These are phyloP conservation scores for Leccinum barrowsii DNA, from an alignment of 768 basidiomycete species.

Conservation along the genomic window DNA sequence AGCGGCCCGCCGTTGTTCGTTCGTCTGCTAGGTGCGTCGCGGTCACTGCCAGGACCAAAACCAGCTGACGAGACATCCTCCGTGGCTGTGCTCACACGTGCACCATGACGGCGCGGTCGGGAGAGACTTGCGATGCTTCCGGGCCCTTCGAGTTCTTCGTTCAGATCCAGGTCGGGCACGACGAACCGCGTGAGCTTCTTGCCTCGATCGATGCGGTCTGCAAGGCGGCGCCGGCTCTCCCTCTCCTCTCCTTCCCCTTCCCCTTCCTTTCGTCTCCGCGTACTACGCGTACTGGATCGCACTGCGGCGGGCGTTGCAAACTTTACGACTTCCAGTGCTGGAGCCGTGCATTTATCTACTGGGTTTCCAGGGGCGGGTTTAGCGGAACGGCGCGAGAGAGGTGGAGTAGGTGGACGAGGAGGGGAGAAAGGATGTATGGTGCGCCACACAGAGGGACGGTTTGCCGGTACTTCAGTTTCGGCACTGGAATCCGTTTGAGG, in stretches of 20 bases:
- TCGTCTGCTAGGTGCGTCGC: neutral
- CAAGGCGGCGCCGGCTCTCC: neutral
- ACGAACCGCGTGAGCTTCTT: slow-evolving; percentile 16
- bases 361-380: neutral
- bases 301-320: neutral
- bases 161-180: slow-evolving; percentile 3
- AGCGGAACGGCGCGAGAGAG: neutral
- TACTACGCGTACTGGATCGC: neutral
- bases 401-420: slow-evolving; percentile 10
- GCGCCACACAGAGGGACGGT: neutral
- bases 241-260: neutral
- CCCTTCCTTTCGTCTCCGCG: neutral
- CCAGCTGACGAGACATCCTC: neutral
- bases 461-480: neutral
- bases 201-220: neutral
- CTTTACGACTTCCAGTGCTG: neutral
- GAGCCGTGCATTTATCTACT: neutral
- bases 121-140: neutral
- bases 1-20: slow-evolving; percentile 2
- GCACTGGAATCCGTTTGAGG: neutral
- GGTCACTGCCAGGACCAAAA: neutral
- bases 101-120: neutral
- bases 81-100: neutral
- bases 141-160: neutral
- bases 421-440: neutral